These are phyloP conservation scores for Geotrichum ghanense DNA, from an alignment of 805 yeast species.

Conservation along the genomic window DNA sequence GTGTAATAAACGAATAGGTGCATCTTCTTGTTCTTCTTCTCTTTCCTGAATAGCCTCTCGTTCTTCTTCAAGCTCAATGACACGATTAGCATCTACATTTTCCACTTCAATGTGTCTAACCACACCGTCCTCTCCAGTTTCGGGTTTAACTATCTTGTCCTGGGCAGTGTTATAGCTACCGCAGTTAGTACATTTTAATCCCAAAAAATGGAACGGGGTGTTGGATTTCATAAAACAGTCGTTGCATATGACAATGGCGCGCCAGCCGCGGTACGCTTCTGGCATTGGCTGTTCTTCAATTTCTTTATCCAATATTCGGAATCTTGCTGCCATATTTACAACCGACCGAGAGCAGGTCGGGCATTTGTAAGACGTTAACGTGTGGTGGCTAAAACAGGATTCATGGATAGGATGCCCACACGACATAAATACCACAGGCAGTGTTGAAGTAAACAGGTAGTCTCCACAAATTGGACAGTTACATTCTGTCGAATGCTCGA, in stretches of 20 bases:
- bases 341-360: slow-evolving; percentile 83
- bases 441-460: slow-evolving; percentile 72
- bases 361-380: slow-evolving; percentile 79
- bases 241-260: slow-evolving; percentile 54
- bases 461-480: slow-evolving; percentile 92
- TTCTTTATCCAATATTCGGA: slow-evolving; percentile 77
- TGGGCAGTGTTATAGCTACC: slow-evolving; percentile 80
- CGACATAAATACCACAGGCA: slow-evolving; percentile 78
- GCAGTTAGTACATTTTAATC: slow-evolving; percentile 80
- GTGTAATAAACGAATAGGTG: no score
- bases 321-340: slow-evolving; percentile 78
- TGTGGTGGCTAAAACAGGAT: slow-evolving; percentile 66
- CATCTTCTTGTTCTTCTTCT: no score
- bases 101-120: no score
- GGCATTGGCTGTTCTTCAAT: slow-evolving; percentile 69
- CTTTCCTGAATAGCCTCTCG: no score
- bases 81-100: no score
- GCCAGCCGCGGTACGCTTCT: slow-evolving; percentile 65
- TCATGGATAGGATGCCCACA: slow-evolving; percentile 96
- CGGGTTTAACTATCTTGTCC: slow-evolving; percentile 56
- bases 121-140: slow-evolving; percentile 36
- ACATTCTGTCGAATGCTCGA: slow-evolving; percentile 78
- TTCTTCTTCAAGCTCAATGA: no score
- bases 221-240: slow-evolving; percentile 81
- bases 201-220: slow-evolving; percentile 70